These are phyloP conservation scores for Phaeoacremonium minimum DNA, from an alignment of 2,329 filamentous ascomycete species.

Conservation along the genomic window DNA sequence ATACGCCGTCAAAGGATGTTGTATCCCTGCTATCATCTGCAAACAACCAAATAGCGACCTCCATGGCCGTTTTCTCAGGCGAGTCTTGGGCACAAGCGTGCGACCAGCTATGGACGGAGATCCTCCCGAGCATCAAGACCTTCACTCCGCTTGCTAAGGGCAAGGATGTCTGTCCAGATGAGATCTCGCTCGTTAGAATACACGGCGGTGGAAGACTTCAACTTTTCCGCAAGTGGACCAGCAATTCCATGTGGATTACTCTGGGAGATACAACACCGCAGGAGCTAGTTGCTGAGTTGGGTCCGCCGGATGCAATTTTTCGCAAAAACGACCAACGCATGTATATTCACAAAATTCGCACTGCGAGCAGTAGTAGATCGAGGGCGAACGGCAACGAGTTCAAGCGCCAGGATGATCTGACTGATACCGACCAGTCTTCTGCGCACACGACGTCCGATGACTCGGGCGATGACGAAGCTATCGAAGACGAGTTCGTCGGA, in stretches of 20 bases:
- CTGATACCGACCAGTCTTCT: conserved; percentile 73
- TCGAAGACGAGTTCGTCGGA: conserved; percentile 51
- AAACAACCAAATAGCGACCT: conserved; percentile 69
- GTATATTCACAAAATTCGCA: conserved; percentile 71
- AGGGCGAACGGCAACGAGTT: conserved; percentile 40
- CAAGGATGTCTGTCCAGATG: conserved; percentile 79
- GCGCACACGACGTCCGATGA: conserved; percentile 67
- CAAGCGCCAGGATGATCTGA: conserved; percentile 50
- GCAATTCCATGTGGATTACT: conserved; percentile 63
- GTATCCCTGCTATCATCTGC: conserved; percentile 80
- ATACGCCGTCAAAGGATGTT: conserved; percentile 74
- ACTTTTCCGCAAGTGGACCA: conserved; percentile 64
- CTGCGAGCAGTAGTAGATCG: conserved; percentile 44
- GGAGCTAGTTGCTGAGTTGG: conserved; percentile 84
- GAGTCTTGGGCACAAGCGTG: conserved; percentile 86
- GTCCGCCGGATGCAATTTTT: conserved; percentile 91
- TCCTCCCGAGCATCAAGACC: conserved; percentile 69
- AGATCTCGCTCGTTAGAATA: conserved; percentile 76
- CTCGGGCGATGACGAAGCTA: conserved; percentile 55
- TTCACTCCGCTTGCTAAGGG: conserved; percentile 64
- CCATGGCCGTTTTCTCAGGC: conserved; percentile 88
- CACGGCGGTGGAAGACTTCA: conserved; percentile 77
- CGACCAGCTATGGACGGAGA: conserved; percentile 69
- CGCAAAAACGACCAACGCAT: conserved; percentile 85
- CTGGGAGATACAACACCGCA: conserved; percentile 88